phyloP scores from a whole-genome alignment of 2,329 filamentous ascomycete genomes.

The Fusarium illudens region DNA sequence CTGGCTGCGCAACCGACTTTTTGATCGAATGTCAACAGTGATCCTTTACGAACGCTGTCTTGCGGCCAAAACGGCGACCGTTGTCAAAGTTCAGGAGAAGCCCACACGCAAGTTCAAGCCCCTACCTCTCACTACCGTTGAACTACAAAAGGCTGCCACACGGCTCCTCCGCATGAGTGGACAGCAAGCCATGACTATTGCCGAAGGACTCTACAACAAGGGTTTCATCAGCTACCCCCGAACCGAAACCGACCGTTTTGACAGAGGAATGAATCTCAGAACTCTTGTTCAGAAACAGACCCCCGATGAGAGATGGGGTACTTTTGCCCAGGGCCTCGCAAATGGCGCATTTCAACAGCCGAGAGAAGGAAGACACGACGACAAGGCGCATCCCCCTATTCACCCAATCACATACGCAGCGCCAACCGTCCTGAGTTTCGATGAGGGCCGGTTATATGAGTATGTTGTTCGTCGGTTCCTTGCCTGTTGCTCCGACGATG shows the following conservation, averaged over 20 bases:
- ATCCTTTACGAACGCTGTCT: conserved; percentile 90
- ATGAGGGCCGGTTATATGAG: conserved; percentile 85
- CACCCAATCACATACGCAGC: conserved; percentile 90
- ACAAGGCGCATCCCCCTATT: conserved; percentile 97
- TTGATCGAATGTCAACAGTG: conserved; percentile 83
- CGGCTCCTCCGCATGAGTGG: conserved; percentile 89
- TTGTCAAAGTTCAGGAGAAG: conserved; percentile 87
- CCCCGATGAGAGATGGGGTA: conserved; percentile 78
- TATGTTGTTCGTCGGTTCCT: conserved; percentile 92
- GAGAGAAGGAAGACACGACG: conserved; percentile 85
- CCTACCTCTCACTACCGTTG: conserved; percentile 91
- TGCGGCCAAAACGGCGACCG: conserved; percentile 75
- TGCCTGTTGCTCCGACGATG: conserved; percentile 95
- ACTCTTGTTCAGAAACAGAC: conserved; percentile 85
- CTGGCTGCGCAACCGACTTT: conserved; percentile 84
- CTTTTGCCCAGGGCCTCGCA: conserved; percentile 78
- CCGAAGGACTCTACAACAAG: conserved; percentile 88
- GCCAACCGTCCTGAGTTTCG: conserved; percentile 67
- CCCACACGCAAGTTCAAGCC: conserved; percentile 95
- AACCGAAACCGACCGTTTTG: conserved; percentile 96
- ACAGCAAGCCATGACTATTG: conserved; percentile 86
- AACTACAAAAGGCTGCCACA: conserved; percentile 95
- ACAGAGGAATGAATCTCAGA: conserved; percentile 85
- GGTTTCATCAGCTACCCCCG: conserved; percentile 98
- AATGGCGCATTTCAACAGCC: conserved; percentile 83